A percentile compares a stretch with the other conserved stretches of the same genome.
Conservation (phyloP, 345 rosid species). For the Kandelia obovata region DNA sequence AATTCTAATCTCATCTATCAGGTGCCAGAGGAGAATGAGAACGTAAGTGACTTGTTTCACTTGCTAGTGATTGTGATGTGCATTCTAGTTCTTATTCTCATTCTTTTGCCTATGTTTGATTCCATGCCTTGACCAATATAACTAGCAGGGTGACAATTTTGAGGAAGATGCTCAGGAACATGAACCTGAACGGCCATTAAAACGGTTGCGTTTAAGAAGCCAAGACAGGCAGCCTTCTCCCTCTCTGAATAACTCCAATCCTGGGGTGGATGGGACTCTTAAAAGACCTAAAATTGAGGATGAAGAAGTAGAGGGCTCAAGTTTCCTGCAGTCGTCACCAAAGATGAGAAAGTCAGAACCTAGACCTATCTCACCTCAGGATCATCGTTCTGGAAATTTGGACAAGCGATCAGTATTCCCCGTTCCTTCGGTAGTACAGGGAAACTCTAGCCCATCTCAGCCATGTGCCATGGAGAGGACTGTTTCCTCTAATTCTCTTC, state of each 20-base stretch:
- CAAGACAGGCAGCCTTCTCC: slow-evolving; percentile 38
- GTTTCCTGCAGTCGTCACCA: slow-evolving; percentile 17
- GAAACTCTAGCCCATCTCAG: slow-evolving; percentile 14
- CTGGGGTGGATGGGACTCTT: slow-evolving; percentile 25
- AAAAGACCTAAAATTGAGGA: slow-evolving; percentile 37
- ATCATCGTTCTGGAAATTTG: slow-evolving; percentile 1
- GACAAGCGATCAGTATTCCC: slow-evolving; percentile 21
- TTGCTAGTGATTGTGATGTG: slow-evolving; percentile 3
- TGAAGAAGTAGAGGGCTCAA: slow-evolving; percentile 24
- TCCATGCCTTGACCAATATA: slow-evolving; percentile 9
- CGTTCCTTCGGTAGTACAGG: slow-evolving; percentile 14
- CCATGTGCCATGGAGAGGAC: not conserved
- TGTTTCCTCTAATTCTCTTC: slow-evolving; percentile 13
- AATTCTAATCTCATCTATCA: slow-evolving; percentile 23
- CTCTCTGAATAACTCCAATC: slow-evolving; percentile 21
- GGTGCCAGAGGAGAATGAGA: slow-evolving; percentile 38
- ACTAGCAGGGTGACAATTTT: slow-evolving; percentile 32
- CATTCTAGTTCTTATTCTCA: slow-evolving; percentile 4
- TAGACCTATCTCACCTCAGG: slow-evolving; percentile 10
- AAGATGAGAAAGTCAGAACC: slow-evolving; percentile 14
- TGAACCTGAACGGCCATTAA: slow-evolving; percentile 62
- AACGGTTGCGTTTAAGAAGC: slow-evolving; percentile 56
- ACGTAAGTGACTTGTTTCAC: slow-evolving; percentile 34
- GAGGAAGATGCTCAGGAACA: slow-evolving; percentile 38
- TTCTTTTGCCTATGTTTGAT: not conserved